Evolutionary conservation across 2,329 filamentous ascomycete species (phyloP).

Genomic region (Phyllosticta paracitricarpa): DNA sequence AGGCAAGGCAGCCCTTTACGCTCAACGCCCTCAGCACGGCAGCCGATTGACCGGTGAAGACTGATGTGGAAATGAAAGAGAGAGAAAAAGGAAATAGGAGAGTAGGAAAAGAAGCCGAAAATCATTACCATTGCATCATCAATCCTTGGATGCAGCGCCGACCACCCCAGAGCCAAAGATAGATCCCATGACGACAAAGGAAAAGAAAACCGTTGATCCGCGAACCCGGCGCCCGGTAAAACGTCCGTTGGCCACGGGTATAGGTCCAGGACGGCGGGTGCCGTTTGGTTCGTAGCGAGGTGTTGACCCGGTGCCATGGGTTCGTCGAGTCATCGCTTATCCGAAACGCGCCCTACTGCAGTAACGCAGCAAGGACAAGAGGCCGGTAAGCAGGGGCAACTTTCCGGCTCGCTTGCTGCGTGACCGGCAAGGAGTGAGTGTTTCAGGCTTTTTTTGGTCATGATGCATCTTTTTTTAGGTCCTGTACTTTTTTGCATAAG

Average conservation of each 20-base stretch:
- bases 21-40: too few relatives aligned
- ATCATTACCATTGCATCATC: not conserved
- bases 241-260: not conserved
- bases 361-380: not conserved
- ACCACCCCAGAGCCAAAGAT: not conserved
- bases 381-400: not conserved
- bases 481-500: not conserved
- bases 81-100: too few relatives aligned
- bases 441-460: not conserved
- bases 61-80: too few relatives aligned
- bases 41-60: too few relatives aligned
- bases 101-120: not conserved
- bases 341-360: not conserved
- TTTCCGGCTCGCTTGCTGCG: not conserved
- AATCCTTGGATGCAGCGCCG: not conserved
- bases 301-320: not conserved
- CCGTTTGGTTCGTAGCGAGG: not conserved
- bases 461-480: not conserved
- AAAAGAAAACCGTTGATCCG: not conserved
- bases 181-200: not conserved
- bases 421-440: not conserved
- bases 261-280: not conserved
- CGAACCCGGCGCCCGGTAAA: not conserved
- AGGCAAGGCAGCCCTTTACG: too few relatives aligned
- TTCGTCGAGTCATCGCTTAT: not conserved